These are phyloP conservation scores for Rhodotorula sp. DNA, from an alignment of 1,284 basidiomycete genomes.

Conservation along the genomic window DNA sequence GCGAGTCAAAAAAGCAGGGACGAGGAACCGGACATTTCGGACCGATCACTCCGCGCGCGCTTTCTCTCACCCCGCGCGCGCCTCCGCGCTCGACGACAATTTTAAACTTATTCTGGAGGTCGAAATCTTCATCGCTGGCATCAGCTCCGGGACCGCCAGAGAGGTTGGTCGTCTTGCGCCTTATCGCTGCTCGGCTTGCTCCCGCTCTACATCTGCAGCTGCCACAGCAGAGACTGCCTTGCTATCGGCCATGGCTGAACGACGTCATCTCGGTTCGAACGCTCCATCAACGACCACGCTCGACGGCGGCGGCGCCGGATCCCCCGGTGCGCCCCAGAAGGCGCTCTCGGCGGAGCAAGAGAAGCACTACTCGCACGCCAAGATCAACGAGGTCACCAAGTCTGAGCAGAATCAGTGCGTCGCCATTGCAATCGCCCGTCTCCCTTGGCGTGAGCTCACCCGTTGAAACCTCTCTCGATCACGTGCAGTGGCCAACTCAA, in stretches of 20 bases:
- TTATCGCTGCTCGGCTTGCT: not conserved
- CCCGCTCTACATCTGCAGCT: not conserved
- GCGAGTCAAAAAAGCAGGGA: no score
- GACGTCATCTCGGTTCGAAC: not conserved
- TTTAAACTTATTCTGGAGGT: not conserved
- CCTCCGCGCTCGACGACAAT: not conserved
- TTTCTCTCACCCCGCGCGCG: not conserved
- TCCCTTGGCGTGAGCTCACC: no score
- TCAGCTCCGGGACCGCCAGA: not conserved
- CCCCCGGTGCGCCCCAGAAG: not conserved
- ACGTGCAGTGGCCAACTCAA: slow-evolving; percentile 24
- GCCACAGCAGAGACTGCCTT: not conserved
- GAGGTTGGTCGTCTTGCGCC: not conserved
- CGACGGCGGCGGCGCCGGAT: not conserved
- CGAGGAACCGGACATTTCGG: no score
- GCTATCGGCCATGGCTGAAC: not conserved
- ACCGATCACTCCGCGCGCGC: not conserved
- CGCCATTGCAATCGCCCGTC: no score
- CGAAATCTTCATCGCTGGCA: not conserved
- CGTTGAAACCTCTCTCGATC: not conserved
- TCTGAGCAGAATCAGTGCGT: slow-evolving; percentile 29
- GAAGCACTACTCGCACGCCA: slow-evolving; percentile 8
- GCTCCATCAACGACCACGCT: not conserved
- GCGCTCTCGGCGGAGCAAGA: not conserved
- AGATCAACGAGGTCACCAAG: slow-evolving; percentile 22